These are phyloP conservation scores for Tylopilus orsonianus DNA, from an alignment of 1,284 basidiomycete species.

Conservation along the genomic window DNA sequence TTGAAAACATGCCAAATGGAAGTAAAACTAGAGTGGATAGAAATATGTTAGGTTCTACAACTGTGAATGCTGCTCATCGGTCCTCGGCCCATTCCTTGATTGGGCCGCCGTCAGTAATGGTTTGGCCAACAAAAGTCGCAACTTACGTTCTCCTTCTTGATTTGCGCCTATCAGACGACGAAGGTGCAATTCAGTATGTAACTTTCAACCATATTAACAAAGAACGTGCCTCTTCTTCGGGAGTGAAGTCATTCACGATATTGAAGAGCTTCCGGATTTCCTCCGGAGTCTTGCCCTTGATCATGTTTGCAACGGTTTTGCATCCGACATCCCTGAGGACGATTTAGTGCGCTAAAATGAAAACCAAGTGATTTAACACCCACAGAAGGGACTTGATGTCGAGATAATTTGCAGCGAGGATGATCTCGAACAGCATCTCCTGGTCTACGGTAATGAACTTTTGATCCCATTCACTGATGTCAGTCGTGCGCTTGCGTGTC, in stretches of 20 bases:
- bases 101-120: conserved; percentile 15
- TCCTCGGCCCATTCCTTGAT: conserved; percentile 87
- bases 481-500: conserved; percentile 95
- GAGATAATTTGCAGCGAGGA: conserved; percentile 98
- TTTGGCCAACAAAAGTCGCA: neutral
- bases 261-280: conserved; percentile 97
- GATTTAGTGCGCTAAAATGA: conserved; percentile 4
- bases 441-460: conserved; percentile 98
- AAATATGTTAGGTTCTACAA: conserved; percentile 31
- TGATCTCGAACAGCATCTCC: conserved; percentile 98
- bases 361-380: conserved; percentile 32
- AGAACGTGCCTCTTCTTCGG: conserved; percentile 88
- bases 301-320: conserved; percentile 99
- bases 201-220: neutral
- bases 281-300: conserved; percentile 96
- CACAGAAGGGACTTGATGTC: conserved; percentile 99
- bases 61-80: conserved; percentile 48
- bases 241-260: conserved; percentile 98
- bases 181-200: conserved; percentile 8
- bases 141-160: conserved; percentile 98
- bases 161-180: conserved; percentile 72
- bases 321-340: conserved; percentile 88
- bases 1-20: conserved; percentile 22
- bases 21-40: conserved; percentile 18
- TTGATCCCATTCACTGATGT: conserved; percentile 99